Evolutionary conservation across 352 stramenopile species (phyloP).

Genomic region (Plasmopara muralis): DNA sequence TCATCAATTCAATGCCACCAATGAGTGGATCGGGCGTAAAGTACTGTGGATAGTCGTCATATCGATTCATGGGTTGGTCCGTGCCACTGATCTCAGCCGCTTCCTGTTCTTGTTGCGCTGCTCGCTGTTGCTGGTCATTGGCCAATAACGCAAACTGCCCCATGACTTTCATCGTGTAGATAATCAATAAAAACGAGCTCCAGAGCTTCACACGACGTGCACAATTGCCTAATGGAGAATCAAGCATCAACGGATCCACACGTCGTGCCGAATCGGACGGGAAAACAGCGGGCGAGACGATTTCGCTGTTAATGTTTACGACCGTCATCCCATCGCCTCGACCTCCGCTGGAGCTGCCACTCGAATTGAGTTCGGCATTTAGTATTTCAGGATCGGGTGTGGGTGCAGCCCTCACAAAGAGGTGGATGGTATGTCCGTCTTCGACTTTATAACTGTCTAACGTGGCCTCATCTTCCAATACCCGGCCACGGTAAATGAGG

Average conservation of each 20-base stretch:
- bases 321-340: slow-evolving; percentile 54
- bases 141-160: slow-evolving; percentile 76
- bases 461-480: slow-evolving; percentile 73
- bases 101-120: slow-evolving; percentile 26
- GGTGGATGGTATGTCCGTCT: slow-evolving; percentile 86
- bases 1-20: slow-evolving; percentile 57
- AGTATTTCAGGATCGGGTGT: slow-evolving; percentile 54
- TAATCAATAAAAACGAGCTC: slow-evolving; percentile 84
- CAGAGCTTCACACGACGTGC: slow-evolving; percentile 81
- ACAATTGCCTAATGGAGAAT: slow-evolving; percentile 75
- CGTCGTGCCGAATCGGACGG: slow-evolving; percentile 72
- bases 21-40: slow-evolving; percentile 73
- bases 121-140: slow-evolving; percentile 69
- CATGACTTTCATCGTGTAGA: slow-evolving; percentile 89
- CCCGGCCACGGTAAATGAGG: slow-evolving; percentile 88
- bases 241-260: slow-evolving; percentile 82
- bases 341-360: slow-evolving; percentile 14
- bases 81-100: slow-evolving; percentile 24
- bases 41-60: slow-evolving; percentile 73
- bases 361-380: slow-evolving; percentile 31
- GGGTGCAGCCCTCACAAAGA: slow-evolving; percentile 77
- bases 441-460: slow-evolving; percentile 86
- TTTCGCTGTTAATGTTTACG: slow-evolving; percentile 76
- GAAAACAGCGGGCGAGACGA: slow-evolving; percentile 79
- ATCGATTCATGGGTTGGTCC: slow-evolving; percentile 38